Percentiles rank a stretch among this genome's conserved stretches.
phyloP scores from a whole-genome alignment of 2,329 filamentous ascomycete genomes.

The Microdochium bolleyi region DNA sequence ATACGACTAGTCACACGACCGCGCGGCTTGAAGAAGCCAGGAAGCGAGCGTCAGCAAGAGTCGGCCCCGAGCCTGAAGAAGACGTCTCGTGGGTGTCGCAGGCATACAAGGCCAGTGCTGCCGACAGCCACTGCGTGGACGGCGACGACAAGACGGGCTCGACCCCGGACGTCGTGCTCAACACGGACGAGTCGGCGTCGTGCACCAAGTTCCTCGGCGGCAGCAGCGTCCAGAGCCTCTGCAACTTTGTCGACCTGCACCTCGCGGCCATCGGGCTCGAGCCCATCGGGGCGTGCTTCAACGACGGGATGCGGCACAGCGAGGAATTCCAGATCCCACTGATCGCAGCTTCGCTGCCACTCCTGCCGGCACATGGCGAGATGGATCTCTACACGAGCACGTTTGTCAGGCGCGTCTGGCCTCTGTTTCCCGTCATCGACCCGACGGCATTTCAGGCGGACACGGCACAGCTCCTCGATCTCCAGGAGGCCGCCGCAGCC shows the following conservation, averaged over 20 bases:
- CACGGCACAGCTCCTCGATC: slow-evolving; percentile 1
- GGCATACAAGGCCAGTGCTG: background rate
- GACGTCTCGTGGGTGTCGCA: background rate
- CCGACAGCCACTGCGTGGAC: background rate
- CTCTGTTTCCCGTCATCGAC: slow-evolving; percentile 12
- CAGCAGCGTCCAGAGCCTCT: slow-evolving; percentile 13
- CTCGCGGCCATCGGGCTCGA: slow-evolving; percentile 9
- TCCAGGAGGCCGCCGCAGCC: background rate
- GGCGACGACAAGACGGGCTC: background rate
- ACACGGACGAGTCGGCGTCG: background rate
- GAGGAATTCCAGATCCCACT: slow-evolving; percentile 13
- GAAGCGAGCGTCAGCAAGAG: background rate
- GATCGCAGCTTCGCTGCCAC: slow-evolving; percentile 2
- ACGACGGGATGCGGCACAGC: slow-evolving; percentile 12
- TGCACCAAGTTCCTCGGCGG: slow-evolving; percentile 3
- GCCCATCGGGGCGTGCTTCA: slow-evolving; percentile 10
- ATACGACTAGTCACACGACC: too few species aligned
- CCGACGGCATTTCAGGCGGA: slow-evolving; percentile 5
- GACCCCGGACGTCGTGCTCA: background rate
- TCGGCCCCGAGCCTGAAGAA: background rate
- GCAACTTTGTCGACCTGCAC: slow-evolving; percentile 13
- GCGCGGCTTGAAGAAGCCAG: too few species aligned
- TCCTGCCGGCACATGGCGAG: slow-evolving; percentile 4
- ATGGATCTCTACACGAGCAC: slow-evolving; percentile 5
- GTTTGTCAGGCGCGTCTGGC: slow-evolving; percentile 11